Base-by-base conservation (phyloP, 768 basidiomycete genomes). In the Boletus sp. region DNA sequence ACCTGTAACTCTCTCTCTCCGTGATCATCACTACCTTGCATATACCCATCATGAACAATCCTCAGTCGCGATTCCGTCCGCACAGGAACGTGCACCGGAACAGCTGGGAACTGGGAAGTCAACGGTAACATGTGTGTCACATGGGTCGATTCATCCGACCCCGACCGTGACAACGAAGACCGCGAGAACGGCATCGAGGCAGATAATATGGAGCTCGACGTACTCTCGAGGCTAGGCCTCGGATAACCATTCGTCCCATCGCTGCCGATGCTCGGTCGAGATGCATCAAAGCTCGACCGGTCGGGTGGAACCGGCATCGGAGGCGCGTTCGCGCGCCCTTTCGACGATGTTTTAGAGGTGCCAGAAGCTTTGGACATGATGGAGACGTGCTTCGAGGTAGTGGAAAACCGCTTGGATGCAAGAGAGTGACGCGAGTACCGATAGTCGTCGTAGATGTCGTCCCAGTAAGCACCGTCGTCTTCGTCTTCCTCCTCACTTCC, bases 391-490 rank as follows among this genome's bases (percentile, higher is more conserved):
- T 53, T 48, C 25, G 47, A 49, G 9, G 47, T 11, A 3, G 1
- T 21, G 0, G 61, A 62, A 32, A 60, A 53, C 23, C 62, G 59
- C 53, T 64, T 65, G 46, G 74, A 74, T 1, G 74, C 75, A 51
- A 82, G 72, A 0, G 85, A 87, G 49, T 76, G 77, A 6, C 83
- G 74, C 19, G 87, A 87, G 58, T 89, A 89, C 23, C 85, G 78
- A 64, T 91, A 91, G 56, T 88, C 81, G 66, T 91, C 89, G 57
- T 91, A 91, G 47, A 91, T 89, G 59, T 89, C 86, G 50, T 89
- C 88, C 82, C 87, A 88, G 50, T 85, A 72, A 40, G 57, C 70
- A 10, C 69, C 70, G 32, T 71, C 71, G 30, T 68, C 71, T 15
- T 63, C 64, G 6, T 64, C 69, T 33, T 61, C 64, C 0, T 60